phyloP scores from a whole-genome alignment of 108 stramenopile genomes.

The Aureococcus anophagefferens region DNA sequence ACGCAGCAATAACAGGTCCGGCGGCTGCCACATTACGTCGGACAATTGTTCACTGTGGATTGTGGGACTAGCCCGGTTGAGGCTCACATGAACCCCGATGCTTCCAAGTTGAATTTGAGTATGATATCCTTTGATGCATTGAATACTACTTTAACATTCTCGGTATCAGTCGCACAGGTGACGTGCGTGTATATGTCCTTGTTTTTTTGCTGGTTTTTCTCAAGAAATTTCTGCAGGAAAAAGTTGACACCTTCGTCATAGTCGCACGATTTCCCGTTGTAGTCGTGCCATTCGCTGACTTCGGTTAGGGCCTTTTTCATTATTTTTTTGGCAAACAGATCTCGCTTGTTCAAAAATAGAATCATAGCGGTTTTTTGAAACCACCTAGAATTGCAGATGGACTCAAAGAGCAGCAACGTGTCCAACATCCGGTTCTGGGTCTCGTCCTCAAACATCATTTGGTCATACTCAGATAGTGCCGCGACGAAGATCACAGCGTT shows the following conservation, averaged over 20 bases:
- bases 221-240: constrained; percentile 10
- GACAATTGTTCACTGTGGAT: too few relatives aligned
- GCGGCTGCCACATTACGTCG: too few relatives aligned
- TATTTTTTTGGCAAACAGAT: constrained; percentile 57
- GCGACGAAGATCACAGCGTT: constrained; percentile 66
- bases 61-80: too few relatives aligned
- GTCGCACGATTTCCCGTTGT: constrained; percentile 35
- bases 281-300: constrained; percentile 20
- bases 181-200: constrained; percentile 37
- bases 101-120: constrained; percentile 3
- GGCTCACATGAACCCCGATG: too few relatives aligned
- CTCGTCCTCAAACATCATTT: constrained; percentile 50
- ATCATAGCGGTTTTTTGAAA: constrained; percentile 60
- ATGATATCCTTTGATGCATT: constrained; percentile 4
- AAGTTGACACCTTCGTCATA: constrained; percentile 8
- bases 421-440: constrained; percentile 46
- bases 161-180: constrained; percentile 55
- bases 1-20: too few relatives aligned
- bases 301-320: constrained; percentile 2
- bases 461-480: constrained; percentile 59
- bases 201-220: not conserved
- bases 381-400: constrained; percentile 50
- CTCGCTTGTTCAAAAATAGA: constrained; percentile 60
- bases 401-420: constrained; percentile 49
- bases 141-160: constrained; percentile 39